phyloP scores from a whole-genome alignment of 2,329 filamentous ascomycete species.

The Penicillium polonicum region DNA sequence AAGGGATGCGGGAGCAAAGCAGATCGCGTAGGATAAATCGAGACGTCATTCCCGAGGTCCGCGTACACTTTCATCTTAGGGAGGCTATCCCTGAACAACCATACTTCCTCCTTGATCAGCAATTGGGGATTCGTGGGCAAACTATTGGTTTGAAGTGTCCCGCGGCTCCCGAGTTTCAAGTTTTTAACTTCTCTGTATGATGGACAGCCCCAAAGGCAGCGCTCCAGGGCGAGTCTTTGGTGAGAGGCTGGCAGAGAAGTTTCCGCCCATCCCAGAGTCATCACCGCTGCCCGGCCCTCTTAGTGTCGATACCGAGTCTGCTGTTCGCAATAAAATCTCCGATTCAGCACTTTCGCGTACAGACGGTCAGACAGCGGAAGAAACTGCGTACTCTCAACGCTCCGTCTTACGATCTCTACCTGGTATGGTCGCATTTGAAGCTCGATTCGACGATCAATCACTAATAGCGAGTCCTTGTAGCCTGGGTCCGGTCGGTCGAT shows the following conservation, averaged over 20 bases:
- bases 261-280: slow-evolving; percentile 15
- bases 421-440: slow-evolving; percentile 26
- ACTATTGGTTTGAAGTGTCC: slow-evolving; percentile 19
- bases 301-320: slow-evolving; percentile 23
- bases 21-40: neutral
- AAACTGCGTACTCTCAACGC: slow-evolving; percentile 10
- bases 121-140: slow-evolving; percentile 12
- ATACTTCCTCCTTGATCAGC: neutral
- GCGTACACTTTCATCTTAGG: neutral
- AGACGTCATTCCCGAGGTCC: slow-evolving; percentile 9
- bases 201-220: slow-evolving; percentile 24
- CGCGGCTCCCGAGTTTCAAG: slow-evolving; percentile 15
- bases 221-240: slow-evolving; percentile 17
- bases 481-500: slow-evolving; percentile 47
- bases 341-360: slow-evolving; percentile 22
- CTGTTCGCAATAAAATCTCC: slow-evolving; percentile 20
- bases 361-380: slow-evolving; percentile 19
- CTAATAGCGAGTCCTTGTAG: slow-evolving; percentile 25
- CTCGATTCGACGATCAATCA: slow-evolving; percentile 2
- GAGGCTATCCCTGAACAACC: slow-evolving; percentile 1
- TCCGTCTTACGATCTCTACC: slow-evolving; percentile 38
- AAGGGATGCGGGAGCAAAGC: slow-evolving; percentile 8
- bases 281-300: slow-evolving; percentile 13
- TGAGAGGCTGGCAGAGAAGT: slow-evolving; percentile 25
- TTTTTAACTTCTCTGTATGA: slow-evolving; percentile 4